Evolutionary conservation across 2,329 filamentous ascomycete genomes (phyloP), one percentile per base, ranked within the genome.

Genomic region (Rutstroemia sydowiana): DNA sequence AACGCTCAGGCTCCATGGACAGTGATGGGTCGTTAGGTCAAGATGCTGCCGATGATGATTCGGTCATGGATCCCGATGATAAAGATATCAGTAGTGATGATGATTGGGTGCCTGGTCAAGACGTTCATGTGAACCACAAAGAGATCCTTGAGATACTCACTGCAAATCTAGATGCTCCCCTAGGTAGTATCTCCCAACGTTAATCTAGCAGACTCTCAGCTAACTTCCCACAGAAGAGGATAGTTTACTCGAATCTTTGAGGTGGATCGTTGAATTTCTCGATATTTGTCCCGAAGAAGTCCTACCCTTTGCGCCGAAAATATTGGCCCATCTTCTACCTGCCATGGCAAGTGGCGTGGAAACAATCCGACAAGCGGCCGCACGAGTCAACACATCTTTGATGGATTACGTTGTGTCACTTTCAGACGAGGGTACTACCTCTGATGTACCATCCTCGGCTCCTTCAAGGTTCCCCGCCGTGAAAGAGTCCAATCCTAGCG

Each of bases 231-330:
- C 66, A 84, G 91, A 96, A 66, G 90, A 97, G 66, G 88, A 95
- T 63, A 91, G 95, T 58, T 79, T 96, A 41, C 76, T 96, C 36
- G 95, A 95, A 48, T 90, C 91, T 3, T 75, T 98, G 26, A 82
- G 89, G 56, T 98, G 93, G 93, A 90, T 98, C 58, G 90, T 96
- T 59, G 87, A 87, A 54, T 96, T 98, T 66, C 86, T 98, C 60
- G 91, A 97, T 57, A 97, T 98, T 42, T 96, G 91, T 61, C 92
- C 93, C 0, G 93, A 96, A 66, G 93, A 98, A 64, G 95, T 98
- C 3, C 76, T 98, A 39, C 87, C 88, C 3, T 97, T 97, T 67
- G 93, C 95, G 0, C 95, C 95, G 20, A 88, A 89, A 60, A 84
- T 98, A 28, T 73, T 98, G 40, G 89, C 90, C 1, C 88, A 96